These are phyloP conservation scores for Lotus japonicus DNA, from an alignment of 306 rosid species.

Conservation along the genomic window DNA sequence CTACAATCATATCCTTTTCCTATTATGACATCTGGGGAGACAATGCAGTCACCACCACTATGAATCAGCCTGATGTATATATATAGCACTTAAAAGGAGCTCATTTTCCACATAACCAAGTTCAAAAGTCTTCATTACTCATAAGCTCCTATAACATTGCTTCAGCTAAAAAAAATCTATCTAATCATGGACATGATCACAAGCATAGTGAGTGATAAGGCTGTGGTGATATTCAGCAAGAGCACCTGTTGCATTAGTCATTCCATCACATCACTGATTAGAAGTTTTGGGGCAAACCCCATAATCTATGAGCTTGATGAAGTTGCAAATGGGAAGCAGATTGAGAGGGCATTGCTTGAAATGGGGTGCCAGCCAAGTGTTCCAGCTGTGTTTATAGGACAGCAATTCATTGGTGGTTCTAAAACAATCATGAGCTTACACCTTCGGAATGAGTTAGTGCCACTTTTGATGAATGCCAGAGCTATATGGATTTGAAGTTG, in stretches of 20 bases:
- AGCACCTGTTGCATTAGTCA: constrained; percentile 45
- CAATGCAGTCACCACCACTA: background rate
- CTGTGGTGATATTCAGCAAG: constrained; percentile 70
- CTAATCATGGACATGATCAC: constrained; percentile 29
- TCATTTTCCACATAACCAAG: constrained; percentile 2
- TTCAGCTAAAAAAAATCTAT: background rate
- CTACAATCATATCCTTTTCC: constrained; percentile 5
- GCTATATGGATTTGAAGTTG: constrained; percentile 49
- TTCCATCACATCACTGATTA: constrained; percentile 45
- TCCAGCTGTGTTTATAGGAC: constrained; percentile 54
- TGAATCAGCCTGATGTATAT: constrained; percentile 19
- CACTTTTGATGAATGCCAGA: constrained; percentile 39
- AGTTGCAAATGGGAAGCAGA: constrained; percentile 38
- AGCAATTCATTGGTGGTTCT: constrained; percentile 44
- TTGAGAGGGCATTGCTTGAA: constrained; percentile 45
- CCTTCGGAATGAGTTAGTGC: constrained; percentile 38
- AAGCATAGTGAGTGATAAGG: constrained; percentile 39
- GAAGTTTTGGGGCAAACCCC: constrained; percentile 54
- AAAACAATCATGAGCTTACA: constrained; percentile 41
- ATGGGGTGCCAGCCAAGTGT: constrained; percentile 49
- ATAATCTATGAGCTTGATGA: constrained; percentile 58
- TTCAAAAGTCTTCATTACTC: background rate
- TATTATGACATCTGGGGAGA: background rate
- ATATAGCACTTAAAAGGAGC: constrained; percentile 10
- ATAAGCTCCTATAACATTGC: background rate